Percentiles rank a stretch among this genome's conserved stretches.
These are phyloP conservation scores for Kurtzmaniella fragi DNA, from an alignment of 805 yeast genomes.

Conservation along the genomic window DNA sequence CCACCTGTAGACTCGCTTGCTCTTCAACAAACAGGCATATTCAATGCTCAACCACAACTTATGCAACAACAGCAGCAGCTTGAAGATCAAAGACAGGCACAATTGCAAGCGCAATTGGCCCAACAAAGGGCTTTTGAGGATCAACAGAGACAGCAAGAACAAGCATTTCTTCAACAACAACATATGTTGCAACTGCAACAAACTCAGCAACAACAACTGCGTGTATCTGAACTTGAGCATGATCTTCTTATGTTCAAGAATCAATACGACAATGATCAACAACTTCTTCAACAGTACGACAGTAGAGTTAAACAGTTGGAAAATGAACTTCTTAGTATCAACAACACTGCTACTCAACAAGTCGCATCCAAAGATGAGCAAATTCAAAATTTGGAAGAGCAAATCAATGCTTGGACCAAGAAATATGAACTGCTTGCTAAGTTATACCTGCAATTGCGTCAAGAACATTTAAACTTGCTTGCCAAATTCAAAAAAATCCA, in stretches of 20 bases:
- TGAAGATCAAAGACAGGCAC: slow-evolving; percentile 59
- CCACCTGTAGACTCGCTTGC: slow-evolving; percentile 33
- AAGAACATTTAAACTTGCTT: slow-evolving; percentile 79
- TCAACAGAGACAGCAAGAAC: slow-evolving; percentile 66
- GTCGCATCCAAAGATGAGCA: slow-evolving; percentile 73
- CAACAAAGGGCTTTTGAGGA: slow-evolving; percentile 72
- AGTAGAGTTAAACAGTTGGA: slow-evolving; percentile 78
- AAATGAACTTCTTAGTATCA: slow-evolving; percentile 56
- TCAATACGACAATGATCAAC: slow-evolving; percentile 83
- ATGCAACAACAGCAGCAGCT: slow-evolving; percentile 55
- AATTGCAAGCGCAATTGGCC: slow-evolving; percentile 61
- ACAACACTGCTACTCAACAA: slow-evolving; percentile 66
- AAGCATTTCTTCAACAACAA: slow-evolving; percentile 65
- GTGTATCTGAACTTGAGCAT: slow-evolving; percentile 76
- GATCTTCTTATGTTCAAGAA: slow-evolving; percentile 70
- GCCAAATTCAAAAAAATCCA: slow-evolving; percentile 76
- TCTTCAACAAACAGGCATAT: slow-evolving; percentile 53
- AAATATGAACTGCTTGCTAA: slow-evolving; percentile 89
- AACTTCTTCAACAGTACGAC: slow-evolving; percentile 81
- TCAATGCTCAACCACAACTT: slow-evolving; percentile 44
- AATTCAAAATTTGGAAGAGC: slow-evolving; percentile 62
- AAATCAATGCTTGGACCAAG: slow-evolving; percentile 69
- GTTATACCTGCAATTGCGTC: slow-evolving; percentile 83
- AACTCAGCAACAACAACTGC: slow-evolving; percentile 70
- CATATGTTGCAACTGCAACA: slow-evolving; percentile 62